These are phyloP conservation scores for Mycena haematopus DNA, from an alignment of 768 basidiomycete species.

Conservation along the genomic window DNA sequence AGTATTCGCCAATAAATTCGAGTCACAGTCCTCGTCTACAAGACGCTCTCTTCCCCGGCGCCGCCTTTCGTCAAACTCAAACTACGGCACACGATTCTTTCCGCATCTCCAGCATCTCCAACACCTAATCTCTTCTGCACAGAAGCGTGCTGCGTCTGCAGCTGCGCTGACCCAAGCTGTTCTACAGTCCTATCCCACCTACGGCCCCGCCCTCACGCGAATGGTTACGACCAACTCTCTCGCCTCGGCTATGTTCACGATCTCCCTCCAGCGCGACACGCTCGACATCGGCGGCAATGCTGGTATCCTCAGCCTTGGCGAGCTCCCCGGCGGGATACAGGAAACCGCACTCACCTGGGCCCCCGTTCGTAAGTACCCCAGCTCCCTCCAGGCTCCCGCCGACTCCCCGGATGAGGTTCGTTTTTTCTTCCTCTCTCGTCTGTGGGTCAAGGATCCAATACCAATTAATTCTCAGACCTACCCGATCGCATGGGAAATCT, in stretches of 20 bases:
- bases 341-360: constrained; percentile 68
- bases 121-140: neutral
- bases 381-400: constrained; percentile 60
- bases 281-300: constrained; percentile 72
- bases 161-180: constrained; percentile 36
- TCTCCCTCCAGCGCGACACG: constrained; percentile 73
- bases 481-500: constrained; percentile 75
- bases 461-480: constrained; percentile 51
- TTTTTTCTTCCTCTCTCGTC: constrained; percentile 12
- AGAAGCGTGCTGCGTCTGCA: constrained; percentile 27
- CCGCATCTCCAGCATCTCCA: constrained; percentile 35
- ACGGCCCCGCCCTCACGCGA: constrained; percentile 55
- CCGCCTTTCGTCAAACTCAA: constrained; percentile 13
- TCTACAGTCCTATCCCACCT: constrained; percentile 48
- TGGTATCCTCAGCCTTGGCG: constrained; percentile 71
- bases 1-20: constrained; percentile 37
- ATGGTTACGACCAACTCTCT: constrained; percentile 48
- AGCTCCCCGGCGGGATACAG: constrained; percentile 58
- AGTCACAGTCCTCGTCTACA: constrained; percentile 7
- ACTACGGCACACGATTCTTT: constrained; percentile 38
- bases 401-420: constrained; percentile 68
- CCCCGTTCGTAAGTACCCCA: constrained; percentile 63
- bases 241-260: constrained; percentile 54
- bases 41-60: constrained; percentile 11
- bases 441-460: neutral